Evolutionary conservation across 805 yeast species (phyloP), one percentile per base, ranked within the genome.

Genomic region (Grigorovia transvaalensis): DNA sequence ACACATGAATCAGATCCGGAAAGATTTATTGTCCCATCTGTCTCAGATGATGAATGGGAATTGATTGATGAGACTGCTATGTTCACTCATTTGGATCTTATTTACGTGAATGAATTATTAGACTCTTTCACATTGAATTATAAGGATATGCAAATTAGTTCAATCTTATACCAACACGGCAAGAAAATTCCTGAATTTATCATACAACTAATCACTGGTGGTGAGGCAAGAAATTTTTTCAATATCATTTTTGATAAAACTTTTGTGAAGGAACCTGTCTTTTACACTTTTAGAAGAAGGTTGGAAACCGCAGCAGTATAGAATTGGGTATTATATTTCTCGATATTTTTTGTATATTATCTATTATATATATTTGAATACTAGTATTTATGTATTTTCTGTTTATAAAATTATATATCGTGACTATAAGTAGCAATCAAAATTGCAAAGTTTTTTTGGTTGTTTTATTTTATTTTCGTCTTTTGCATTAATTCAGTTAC

Each of bases 41-140:
- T 45, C 11, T 18, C 33, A 11, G n/a, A 13, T n/a, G 40, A 18
- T 9, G 44, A 51, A 23, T 82, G 86, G 85, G 59, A 65, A 13
- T 62, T 69, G 48, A 51, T 77, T 27, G 70, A 67, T 3, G 57
- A 70, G 0, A 62, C 76, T 19, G 54, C 67, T 11, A 76, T 74
- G 1, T 78, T 69, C 54, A 56, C 62, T 3, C 76, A 80, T 5
- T 19, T 79, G n/a, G 67, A 73, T 54, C 52, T 59, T 2, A 51
- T 57, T 4, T 62, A 56, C 41, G 51, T 65, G 49, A 52, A 50
- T 41, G 51, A 51, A 42, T 54, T 56, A 15, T 44, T 49, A 8
- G 17, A 20, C 3, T 18, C 12, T 8, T 44, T 49, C 23, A 43
- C 30, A 17, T 40, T 44, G 8, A 40, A 38, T n/a, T 30, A 49